Conservation (phyloP, 345 rosid genomes). For the Populus tremula region DNA sequence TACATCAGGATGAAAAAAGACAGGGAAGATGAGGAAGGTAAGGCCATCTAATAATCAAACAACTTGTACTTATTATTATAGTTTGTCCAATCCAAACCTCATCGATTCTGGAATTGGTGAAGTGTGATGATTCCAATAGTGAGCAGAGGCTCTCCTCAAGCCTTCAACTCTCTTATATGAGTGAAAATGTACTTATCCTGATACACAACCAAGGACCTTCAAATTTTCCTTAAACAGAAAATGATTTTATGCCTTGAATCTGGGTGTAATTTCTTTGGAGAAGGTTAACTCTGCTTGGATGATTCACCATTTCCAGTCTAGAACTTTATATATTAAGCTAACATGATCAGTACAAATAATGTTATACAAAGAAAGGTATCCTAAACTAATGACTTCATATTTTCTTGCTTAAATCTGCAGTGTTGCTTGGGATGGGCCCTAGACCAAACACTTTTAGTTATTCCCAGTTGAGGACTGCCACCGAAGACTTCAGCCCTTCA, state of each 20-base stretch:
- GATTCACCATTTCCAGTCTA: background rate
- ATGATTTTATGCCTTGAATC: background rate
- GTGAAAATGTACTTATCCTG: background rate
- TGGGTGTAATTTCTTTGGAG: background rate
- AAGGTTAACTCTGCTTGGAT: background rate
- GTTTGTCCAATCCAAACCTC: background rate
- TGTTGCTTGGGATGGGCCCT: slow-evolving; percentile 22
- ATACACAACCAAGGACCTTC: background rate
- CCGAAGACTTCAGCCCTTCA: slow-evolving; percentile 33
- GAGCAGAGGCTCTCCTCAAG: background rate
- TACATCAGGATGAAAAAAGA: background rate
- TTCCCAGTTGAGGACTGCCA: slow-evolving; percentile 33
- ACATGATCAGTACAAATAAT: background rate
- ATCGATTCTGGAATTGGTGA: background rate
- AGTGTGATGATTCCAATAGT: background rate
- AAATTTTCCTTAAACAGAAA: background rate
- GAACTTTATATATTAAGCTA: background rate
- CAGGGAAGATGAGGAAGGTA: slow-evolving; percentile 29
- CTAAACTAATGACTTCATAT: background rate
- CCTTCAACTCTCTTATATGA: background rate
- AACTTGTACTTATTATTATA: background rate
- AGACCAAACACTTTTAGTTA: slow-evolving; percentile 36
- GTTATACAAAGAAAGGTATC: background rate
- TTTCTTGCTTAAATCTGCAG: slow-evolving; percentile 20
- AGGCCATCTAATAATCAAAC: background rate